These are phyloP conservation scores for Scheffersomyces amazonensis DNA, from an alignment of 805 yeast genomes.

Conservation along the genomic window DNA sequence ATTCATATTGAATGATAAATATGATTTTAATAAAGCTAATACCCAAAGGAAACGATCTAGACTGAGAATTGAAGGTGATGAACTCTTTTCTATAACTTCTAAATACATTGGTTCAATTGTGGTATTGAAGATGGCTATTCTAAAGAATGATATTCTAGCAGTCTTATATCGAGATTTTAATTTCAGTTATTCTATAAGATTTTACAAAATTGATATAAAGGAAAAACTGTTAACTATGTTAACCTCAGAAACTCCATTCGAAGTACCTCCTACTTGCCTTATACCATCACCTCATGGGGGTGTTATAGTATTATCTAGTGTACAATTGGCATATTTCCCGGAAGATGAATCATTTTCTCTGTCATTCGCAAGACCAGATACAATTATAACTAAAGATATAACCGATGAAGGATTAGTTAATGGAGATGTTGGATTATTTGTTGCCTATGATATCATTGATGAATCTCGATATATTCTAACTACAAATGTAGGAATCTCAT, in stretches of 20 bases:
- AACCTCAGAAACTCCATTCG: constrained; percentile 26
- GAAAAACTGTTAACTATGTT: constrained; percentile 7
- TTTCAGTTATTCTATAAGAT: constrained; percentile 28
- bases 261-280: constrained; percentile 25
- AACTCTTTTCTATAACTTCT: constrained; percentile 7
- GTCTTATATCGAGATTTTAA: constrained; percentile 32
- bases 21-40: not conserved
- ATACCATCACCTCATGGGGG: constrained; percentile 23
- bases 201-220: constrained; percentile 15
- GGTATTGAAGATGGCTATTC: constrained; percentile 12
- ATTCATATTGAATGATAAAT: constrained; percentile 1
- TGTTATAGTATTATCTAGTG: constrained; percentile 21
- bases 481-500: constrained; percentile 27
- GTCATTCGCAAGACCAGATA: not conserved
- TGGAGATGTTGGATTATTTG: not conserved
- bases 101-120: constrained; percentile 17
- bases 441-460: constrained; percentile 21
- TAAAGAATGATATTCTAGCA: constrained; percentile 16
- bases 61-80: not conserved
- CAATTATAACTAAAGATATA: constrained; percentile 18
- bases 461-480: constrained; percentile 21
- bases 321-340: constrained; percentile 28
- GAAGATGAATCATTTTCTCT: not conserved
- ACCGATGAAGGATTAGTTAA: not conserved
- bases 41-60: constrained; percentile 6